phyloP scores from a whole-genome alignment of 768 basidiomycete genomes.

The Boletus edulis region DNA sequence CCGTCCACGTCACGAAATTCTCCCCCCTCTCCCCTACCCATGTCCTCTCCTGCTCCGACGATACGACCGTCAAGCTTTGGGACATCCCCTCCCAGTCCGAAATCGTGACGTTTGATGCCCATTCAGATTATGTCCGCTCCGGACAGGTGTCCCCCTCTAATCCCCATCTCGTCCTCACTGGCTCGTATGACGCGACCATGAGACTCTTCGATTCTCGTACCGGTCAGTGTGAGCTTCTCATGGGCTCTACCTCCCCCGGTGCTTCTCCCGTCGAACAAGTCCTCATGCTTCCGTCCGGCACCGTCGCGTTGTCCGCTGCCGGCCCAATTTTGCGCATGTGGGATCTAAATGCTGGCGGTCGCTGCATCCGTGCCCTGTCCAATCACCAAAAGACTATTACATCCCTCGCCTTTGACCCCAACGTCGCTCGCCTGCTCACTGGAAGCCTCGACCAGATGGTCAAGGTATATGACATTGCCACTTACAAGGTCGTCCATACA shows the following conservation, averaged over 20 bases:
- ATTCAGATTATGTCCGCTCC: slow-evolving; percentile 95
- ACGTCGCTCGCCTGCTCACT: slow-evolving; percentile 76
- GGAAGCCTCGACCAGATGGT: slow-evolving; percentile 97
- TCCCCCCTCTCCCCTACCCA: slow-evolving; percentile 79
- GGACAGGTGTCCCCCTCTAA: slow-evolving; percentile 83
- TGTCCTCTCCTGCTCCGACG: slow-evolving; percentile 93
- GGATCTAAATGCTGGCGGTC: slow-evolving; percentile 91
- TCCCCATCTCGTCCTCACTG: slow-evolving; percentile 84
- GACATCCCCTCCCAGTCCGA: slow-evolving; percentile 89
- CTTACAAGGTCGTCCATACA: slow-evolving; percentile 94
- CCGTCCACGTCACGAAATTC: slow-evolving; percentile 93
- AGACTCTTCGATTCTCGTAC: slow-evolving; percentile 85
- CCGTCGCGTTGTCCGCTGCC: slow-evolving; percentile 78
- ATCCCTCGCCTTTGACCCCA: slow-evolving; percentile 75
- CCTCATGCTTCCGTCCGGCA: slow-evolving; percentile 87
- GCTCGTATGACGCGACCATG: slow-evolving; percentile 92
- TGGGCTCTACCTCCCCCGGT: slow-evolving; percentile 44
- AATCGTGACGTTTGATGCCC: slow-evolving; percentile 75
- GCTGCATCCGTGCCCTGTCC: slow-evolving; percentile 86
- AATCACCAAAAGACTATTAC: slow-evolving; percentile 99
- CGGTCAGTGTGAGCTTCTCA: slow-evolving; percentile 79
- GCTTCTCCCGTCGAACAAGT: slow-evolving; percentile 84
- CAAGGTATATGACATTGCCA: slow-evolving; percentile 94
- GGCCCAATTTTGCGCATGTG: slow-evolving; percentile 93
- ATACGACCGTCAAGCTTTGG: slow-evolving; percentile 92